Evolutionary conservation across 176 grass and related monocot species (phyloP).

Genomic region (Coix lacrymajobi): DNA sequence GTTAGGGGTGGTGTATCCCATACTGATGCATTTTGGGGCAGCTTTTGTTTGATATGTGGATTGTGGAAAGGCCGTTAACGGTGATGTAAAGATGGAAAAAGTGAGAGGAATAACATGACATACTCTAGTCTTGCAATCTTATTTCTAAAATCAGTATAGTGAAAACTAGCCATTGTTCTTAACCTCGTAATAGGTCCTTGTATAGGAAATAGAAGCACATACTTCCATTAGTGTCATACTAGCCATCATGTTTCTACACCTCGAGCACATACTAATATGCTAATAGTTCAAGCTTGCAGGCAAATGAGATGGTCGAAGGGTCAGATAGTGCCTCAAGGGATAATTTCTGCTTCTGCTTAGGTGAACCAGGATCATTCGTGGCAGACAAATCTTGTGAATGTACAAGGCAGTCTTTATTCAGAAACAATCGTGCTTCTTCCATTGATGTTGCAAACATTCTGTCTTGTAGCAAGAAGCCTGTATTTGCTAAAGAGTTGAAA

Average conservation of each 20-base stretch:
- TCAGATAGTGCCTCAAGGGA: constrained; percentile 40
- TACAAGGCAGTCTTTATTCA: constrained; percentile 53
- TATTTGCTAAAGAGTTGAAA: constrained; percentile 49
- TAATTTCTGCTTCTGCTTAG: constrained; percentile 37
- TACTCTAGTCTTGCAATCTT: not conserved
- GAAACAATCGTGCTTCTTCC: constrained; percentile 42
- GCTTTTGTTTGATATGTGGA: not conserved
- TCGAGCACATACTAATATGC: constrained; percentile 29
- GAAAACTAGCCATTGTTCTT: not conserved
- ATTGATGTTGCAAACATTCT: constrained; percentile 35
- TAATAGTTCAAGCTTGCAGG: constrained; percentile 71
- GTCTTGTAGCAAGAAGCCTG: constrained; percentile 38
- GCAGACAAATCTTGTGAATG: constrained; percentile 42
- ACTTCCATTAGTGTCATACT: too few relatives aligned
- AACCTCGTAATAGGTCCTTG: not conserved
- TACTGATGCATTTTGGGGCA: not conserved
- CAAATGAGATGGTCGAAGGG: constrained; percentile 62
- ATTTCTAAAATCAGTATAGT: not conserved
- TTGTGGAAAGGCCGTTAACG: not conserved
- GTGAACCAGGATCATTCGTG: constrained; percentile 41
- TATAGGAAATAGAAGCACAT: not conserved
- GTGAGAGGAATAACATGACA: not conserved
- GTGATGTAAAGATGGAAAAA: not conserved
- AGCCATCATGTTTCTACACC: constrained; percentile 35
- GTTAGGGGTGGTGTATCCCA: not conserved